Base-by-base conservation (phyloP, 179 eudicot species). In the Camellia oleifera region DNA sequence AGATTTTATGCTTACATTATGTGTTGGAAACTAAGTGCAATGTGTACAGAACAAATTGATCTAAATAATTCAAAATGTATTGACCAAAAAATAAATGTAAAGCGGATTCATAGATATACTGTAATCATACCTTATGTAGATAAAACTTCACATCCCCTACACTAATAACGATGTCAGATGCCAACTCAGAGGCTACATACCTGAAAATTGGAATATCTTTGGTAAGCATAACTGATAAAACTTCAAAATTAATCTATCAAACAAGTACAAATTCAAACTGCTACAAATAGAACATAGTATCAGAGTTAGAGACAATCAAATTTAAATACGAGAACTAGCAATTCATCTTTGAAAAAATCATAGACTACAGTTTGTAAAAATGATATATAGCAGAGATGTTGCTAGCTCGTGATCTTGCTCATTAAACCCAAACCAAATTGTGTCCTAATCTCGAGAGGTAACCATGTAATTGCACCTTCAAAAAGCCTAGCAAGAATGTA, bases 151-250 rank as follows among this genome's bases (percentile, higher is more conserved):
- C 86, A 67, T 87, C 86, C 57, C 86, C 87, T 4, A 87, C 79
- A 57, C 63, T 84, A 46, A 87, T 42, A 18, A 84, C 71, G 7
- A 87, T 56, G 62, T 87, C 89, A 23, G 83, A 58, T 63, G 87
- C 86, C 84, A 87, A 79, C 57, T 87, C 89, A 32, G 87, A 62
- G 2, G 89, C 89, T 56, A 87, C 82, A 79, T 78, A 87, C 82
- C 89, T 87, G 83, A 74, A 82, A 12, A 77, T 58, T 52, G 11
- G 53, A 5, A 63, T 12, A 48, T 53, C 4, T 3, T 18, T 26
- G 2, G 26, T 57, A 23, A 46, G 66, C 26, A 18, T 40, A 54
- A 52, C 54, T 7, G 10, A 54, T 68, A 20, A 7, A 50, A 13
- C 54, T 63, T 75, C 17, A 15, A 44, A 76, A 58, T 45, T 6